These are phyloP conservation scores for Physocladia obscura DNA, from an alignment of 192 early-diverging fungal species.

Conservation along the genomic window DNA sequence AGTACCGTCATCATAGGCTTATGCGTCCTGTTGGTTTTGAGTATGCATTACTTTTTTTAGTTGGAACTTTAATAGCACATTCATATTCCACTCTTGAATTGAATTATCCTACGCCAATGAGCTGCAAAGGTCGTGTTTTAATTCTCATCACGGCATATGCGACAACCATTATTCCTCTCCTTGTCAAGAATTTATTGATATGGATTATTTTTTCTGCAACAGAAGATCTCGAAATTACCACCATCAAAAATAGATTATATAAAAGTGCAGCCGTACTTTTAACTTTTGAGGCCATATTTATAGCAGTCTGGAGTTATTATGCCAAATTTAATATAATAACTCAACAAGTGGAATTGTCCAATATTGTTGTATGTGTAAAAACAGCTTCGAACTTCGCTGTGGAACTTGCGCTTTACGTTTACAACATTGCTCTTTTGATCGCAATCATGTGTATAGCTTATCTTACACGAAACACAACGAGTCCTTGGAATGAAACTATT, in stretches of 20 bases:
- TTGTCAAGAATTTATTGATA: slow-evolving; percentile 12
- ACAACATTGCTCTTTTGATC: not conserved
- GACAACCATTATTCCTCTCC: not conserved
- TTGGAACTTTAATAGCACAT: not conserved
- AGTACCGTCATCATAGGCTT: not conserved
- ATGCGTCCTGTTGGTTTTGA: not conserved
- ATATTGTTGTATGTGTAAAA: not conserved
- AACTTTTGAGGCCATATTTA: not conserved
- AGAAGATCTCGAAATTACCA: not conserved
- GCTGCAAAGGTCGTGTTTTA: not conserved
- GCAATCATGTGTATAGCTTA: not conserved
- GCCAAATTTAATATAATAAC: too few relatives aligned
- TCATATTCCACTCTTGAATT: not conserved
- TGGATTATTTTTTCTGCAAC: not conserved
- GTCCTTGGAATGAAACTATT: not conserved
- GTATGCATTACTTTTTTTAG: not conserved
- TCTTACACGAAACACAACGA: not conserved
- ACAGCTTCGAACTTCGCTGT: not conserved
- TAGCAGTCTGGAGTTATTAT: not conserved
- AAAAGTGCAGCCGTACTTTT: not conserved
- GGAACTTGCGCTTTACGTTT: not conserved
- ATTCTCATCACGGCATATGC: not conserved
- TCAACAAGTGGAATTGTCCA: not conserved
- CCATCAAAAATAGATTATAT: not conserved
- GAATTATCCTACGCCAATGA: not conserved